Evolutionary conservation across 305 asterid species (phyloP).

Genomic region (Solanum hybrid): DNA sequence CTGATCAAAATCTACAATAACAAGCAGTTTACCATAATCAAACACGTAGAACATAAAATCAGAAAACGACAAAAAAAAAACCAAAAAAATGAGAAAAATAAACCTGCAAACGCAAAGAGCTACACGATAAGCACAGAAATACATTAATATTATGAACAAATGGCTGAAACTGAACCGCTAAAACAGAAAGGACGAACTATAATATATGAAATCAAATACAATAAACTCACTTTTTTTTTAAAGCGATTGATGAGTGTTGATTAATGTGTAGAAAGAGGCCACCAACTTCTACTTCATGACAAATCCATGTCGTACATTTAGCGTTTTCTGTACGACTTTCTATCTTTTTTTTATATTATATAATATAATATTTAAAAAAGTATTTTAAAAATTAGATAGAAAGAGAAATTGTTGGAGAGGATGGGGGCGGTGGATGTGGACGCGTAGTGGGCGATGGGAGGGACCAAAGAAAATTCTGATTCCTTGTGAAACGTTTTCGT

Average conservation of each 20-base stretch:
- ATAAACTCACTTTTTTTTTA: neutral
- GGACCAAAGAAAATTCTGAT: constrained; percentile 1
- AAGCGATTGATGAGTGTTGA: neutral
- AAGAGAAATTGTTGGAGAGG: neutral
- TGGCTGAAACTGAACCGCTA: constrained; percentile 1
- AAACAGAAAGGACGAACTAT: neutral
- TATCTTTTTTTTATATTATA: neutral
- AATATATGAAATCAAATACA: neutral
- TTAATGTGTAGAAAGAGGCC: neutral
- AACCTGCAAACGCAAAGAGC: neutral
- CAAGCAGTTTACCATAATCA: neutral
- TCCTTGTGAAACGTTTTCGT: neutral
- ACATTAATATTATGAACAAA: neutral
- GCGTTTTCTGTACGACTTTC: constrained; percentile 2
- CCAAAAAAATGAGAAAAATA: neutral
- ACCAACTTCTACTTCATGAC: constrained; percentile 12
- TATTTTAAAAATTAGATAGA: neutral
- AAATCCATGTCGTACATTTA: neutral
- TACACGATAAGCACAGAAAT: neutral
- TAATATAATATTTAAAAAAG: neutral
- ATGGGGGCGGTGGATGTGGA: neutral
- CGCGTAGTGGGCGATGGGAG: neutral
- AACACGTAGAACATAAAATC: neutral
- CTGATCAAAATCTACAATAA: neutral
- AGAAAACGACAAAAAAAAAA: neutral